A percentile compares a stretch with the other conserved stretches of the same genome.
phyloP scores from a whole-genome alignment of 106 monocot genomes.

The Apostasia ramifera region DNA sequence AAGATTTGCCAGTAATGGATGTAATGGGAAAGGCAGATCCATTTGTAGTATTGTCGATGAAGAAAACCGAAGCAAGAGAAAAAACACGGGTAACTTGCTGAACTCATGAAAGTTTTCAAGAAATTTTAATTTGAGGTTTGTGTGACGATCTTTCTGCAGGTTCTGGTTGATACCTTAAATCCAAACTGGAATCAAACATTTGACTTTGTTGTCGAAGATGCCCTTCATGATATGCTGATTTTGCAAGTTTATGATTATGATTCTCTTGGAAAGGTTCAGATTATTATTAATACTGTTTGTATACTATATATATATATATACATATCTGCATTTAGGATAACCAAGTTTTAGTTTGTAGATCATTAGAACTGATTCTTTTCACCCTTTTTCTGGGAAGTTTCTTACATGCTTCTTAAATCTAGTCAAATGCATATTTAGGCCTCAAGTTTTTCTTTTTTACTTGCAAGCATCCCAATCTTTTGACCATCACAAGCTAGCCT shows the following conservation, averaged over 20 bases:
- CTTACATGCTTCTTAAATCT: too few species aligned
- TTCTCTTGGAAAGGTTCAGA: conserved; percentile 89
- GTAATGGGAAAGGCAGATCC: conserved; percentile 92
- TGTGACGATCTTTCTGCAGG: conserved; percentile 37
- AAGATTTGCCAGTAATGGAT: conserved; percentile 89
- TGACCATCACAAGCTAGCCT: too few species aligned
- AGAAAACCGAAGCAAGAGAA: conserved; percentile 70
- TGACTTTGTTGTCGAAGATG: conserved; percentile 98
- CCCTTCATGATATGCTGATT: conserved; percentile 94
- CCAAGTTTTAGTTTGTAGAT: too few species aligned
- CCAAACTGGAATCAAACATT: conserved; percentile 97
- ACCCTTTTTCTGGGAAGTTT: too few species aligned
- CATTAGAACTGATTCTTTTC: too few species aligned
- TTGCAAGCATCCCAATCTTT: too few species aligned
- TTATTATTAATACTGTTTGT: too few species aligned
- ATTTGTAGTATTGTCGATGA: conserved; percentile 76
- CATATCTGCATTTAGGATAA: too few species aligned
- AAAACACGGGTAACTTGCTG: conserved; percentile 73
- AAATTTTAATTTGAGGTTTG: not conserved
- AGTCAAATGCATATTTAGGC: too few species aligned
- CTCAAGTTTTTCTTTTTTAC: too few species aligned
- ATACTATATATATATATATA: too few species aligned
- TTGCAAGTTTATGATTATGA: conserved; percentile 91
- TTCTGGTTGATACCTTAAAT: conserved; percentile 78
- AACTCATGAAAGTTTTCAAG: too few species aligned